phyloP scores from a whole-genome alignment of 2,329 filamentous ascomycete genomes.

The Scedosporium boydii region DNA sequence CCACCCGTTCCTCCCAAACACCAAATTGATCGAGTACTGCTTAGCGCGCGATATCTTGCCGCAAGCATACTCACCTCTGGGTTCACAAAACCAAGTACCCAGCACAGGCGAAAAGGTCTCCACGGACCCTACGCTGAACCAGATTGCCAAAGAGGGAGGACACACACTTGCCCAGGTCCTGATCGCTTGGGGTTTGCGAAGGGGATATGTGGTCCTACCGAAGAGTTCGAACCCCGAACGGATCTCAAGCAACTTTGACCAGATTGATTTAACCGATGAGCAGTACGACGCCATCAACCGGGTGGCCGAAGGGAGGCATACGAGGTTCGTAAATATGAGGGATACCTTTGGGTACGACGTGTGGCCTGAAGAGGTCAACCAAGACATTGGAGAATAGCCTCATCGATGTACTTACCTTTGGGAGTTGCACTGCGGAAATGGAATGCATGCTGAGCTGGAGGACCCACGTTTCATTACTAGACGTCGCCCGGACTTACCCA shows the following conservation, averaged over 20 bases:
- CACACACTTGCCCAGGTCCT: conserved; percentile 43
- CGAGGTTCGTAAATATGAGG: conserved; percentile 74
- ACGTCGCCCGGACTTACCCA: too few relatives aligned
- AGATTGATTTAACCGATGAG: conserved; percentile 24
- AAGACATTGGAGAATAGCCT: too few relatives aligned
- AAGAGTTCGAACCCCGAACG: conserved; percentile 60
- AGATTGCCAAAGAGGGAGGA: conserved; percentile 40
- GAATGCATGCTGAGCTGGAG: too few relatives aligned
- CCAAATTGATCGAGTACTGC: conserved; percentile 38
- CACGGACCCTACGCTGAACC: conserved; percentile 38
- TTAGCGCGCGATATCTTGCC: conserved; percentile 21
- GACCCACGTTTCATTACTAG: too few relatives aligned
- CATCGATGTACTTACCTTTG: too few relatives aligned
- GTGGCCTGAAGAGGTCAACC: conserved; percentile 46
- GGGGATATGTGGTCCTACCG: conserved; percentile 58
- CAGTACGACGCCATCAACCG: conserved; percentile 26
- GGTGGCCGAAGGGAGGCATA: conserved; percentile 52
- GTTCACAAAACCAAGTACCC: conserved; percentile 46
- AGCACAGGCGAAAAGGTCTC: conserved; percentile 20
- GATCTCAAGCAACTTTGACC: conserved; percentile 55
- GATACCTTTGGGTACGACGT: conserved; percentile 68
- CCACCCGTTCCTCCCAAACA: conserved; percentile 36
- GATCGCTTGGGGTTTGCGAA: conserved; percentile 50
- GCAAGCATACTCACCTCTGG: conserved; percentile 24
- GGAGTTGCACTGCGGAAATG: too few relatives aligned